Evolutionary conservation across 202 grass and related monocot species (phyloP).

Genomic region (Setaria italica): DNA sequence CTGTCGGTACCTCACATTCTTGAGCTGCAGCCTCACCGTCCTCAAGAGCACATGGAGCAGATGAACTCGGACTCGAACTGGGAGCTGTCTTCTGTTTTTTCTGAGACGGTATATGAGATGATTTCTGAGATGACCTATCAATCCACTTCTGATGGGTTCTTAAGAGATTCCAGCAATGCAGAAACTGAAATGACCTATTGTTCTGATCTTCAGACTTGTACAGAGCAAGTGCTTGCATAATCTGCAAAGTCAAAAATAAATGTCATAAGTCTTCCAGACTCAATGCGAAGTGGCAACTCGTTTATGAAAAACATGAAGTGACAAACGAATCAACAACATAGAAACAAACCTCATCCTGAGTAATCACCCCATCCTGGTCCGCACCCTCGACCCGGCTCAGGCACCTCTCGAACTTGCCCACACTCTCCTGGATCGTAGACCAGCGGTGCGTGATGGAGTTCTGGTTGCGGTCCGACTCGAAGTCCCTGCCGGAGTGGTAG

Average conservation of each 20-base stretch:
- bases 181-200: background rate
- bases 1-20: background rate
- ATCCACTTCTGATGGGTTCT: conserved; percentile 32
- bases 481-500: background rate
- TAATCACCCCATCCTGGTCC: background rate
- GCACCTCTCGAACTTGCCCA: conserved; percentile 7
- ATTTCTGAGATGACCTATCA: background rate
- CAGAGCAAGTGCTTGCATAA: conserved; percentile 3
- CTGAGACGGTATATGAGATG: no score
- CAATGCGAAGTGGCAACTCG: background rate
- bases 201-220: background rate
- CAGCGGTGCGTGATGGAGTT: conserved; percentile 30
- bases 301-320: background rate
- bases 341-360: background rate
- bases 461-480: background rate
- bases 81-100: background rate
- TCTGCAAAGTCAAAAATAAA: background rate
- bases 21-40: background rate
- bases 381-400: background rate
- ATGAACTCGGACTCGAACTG: background rate
- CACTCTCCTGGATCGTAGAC: conserved; percentile 22
- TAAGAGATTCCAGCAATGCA: conserved; percentile 23
- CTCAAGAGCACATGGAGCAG: background rate
- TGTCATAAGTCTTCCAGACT: background rate
- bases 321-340: background rate